These are phyloP conservation scores for Paramecium sonneborni DNA, from an alignment of 73 alveolate genomes.

Conservation along the genomic window DNA sequence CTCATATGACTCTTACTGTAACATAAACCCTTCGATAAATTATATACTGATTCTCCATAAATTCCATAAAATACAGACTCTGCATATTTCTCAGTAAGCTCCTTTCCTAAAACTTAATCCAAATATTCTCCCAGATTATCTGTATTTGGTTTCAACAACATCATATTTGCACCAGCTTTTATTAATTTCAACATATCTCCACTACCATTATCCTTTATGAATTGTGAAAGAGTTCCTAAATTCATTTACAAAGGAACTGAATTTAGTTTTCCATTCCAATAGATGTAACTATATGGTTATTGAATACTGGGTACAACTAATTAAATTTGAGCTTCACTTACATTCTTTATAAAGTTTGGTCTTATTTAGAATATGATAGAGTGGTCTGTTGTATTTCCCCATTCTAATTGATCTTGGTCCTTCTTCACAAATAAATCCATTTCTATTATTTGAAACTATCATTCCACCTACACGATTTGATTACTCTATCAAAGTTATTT, in stretches of 20 bases:
- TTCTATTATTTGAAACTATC: not conserved
- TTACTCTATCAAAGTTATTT: not conserved
- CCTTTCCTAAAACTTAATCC: not conserved
- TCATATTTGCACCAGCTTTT: not conserved
- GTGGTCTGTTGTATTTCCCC: not conserved
- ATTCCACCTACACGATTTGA: slow-evolving; percentile 49
- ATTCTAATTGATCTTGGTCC: slow-evolving; percentile 52
- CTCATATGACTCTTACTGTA: not conserved
- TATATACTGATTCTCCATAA: slow-evolving; percentile 9
- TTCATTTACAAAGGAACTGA: slow-evolving; percentile 16
- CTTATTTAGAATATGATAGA: slow-evolving; percentile 12
- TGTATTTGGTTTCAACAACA: not conserved
- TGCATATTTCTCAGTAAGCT: not conserved
- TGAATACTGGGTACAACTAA: not conserved
- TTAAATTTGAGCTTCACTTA: not conserved
- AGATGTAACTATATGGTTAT: slow-evolving; percentile 1
- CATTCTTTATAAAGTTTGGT: not conserved
- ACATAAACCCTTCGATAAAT: not conserved
- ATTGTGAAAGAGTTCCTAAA: not conserved
- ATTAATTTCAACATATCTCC: not conserved
- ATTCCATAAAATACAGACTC: slow-evolving; percentile 39
- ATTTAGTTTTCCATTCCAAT: slow-evolving; percentile 14
- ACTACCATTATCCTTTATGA: not conserved
- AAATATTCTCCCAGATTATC: slow-evolving; percentile 14
- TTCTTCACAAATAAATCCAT: slow-evolving; percentile 23